Base-by-base conservation (phyloP, 768 basidiomycete species). In the Hysterangium stoloniferum region DNA sequence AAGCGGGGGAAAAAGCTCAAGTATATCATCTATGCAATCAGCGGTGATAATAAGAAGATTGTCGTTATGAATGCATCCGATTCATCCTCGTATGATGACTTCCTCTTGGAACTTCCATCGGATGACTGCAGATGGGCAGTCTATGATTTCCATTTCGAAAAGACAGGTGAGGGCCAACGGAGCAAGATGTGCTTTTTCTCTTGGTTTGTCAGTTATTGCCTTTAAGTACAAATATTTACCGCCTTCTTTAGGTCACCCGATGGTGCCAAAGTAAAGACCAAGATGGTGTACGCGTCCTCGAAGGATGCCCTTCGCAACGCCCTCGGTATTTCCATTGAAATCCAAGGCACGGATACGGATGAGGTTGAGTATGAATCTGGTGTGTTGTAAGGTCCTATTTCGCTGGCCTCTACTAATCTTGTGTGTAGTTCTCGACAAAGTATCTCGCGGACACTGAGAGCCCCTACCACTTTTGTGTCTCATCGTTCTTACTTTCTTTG, bases 251-350 rank as follows among this genome's bases (percentile, higher is more conserved):
- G 95, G 95, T 76, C 82, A 17, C 94, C 95, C 56, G 91, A 94
- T 61, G 68, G 65, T 36, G 82, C 91, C 35, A 86, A 79, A 69
- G 76, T 94, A 67, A 92, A 86, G 70, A 74, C 79, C 63, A 97
- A 94, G 82, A 97, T 97, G 93, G 59, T 96, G 58, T 86, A 79
- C 68, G 85, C 95, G 2, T 83, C 90, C 15, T 97, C 94, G 47
- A 84, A 80, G 62, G 86, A 91, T 24, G 83, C 83, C 4, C 68
- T 99, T 56, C 77, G 79, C 60, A 78, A 76, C 48, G 62, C 76
- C 28, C 76, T 98, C 25, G 95, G 93, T 48, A 75, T 96, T 57
- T 72, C 77, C 4, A 63, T 77, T 41, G 92, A 96, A 64, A 74
- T 98, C 49, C 94, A 97, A 66, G 93, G 79, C 51, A 93, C 86